A percentile compares a stretch with the other conserved stretches of the same genome.
Evolutionary conservation across 306 rosid species (phyloP).

Genomic region (Dalbergia cochinchinensis): DNA sequence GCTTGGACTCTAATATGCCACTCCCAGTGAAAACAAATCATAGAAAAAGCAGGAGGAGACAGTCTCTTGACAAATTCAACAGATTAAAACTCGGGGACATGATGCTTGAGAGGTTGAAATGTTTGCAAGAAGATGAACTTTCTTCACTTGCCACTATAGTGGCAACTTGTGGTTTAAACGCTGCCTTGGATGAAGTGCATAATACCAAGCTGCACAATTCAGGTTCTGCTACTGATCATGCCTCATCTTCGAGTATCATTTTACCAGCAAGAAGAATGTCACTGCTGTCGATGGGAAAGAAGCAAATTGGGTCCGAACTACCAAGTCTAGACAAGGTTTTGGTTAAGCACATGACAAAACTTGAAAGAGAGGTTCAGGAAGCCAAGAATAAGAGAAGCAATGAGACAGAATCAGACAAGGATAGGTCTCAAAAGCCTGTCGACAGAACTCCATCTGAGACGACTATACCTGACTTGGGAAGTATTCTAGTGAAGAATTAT

Average conservation of each 20-base stretch:
- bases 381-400: constrained; percentile 70
- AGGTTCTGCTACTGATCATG: constrained; percentile 52
- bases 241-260: constrained; percentile 47
- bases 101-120: constrained; percentile 85
- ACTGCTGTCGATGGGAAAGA: constrained; percentile 55
- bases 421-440: constrained; percentile 46
- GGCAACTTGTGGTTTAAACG: constrained; percentile 90
- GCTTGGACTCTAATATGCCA: constrained; percentile 55
- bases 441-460: constrained; percentile 49
- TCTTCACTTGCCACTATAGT: constrained; percentile 94
- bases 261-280: constrained; percentile 61
- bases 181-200: constrained; percentile 82
- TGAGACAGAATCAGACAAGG: constrained; percentile 47
- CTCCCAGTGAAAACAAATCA: constrained; percentile 47
- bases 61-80: constrained; percentile 58
- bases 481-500: constrained; percentile 59
- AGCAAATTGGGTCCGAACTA: constrained; percentile 64
- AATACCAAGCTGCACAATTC: constrained; percentile 61
- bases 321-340: constrained; percentile 92
- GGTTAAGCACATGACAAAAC: constrained; percentile 84
- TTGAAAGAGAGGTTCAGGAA: constrained; percentile 87
- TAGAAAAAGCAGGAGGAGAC: constrained; percentile 67
- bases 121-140: constrained; percentile 87
- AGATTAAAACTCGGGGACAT: constrained; percentile 66
- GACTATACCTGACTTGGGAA: constrained; percentile 60